These are phyloP conservation scores for Solanum corneliomulleri DNA, from an alignment of 257 asterid species.

Conservation along the genomic window DNA sequence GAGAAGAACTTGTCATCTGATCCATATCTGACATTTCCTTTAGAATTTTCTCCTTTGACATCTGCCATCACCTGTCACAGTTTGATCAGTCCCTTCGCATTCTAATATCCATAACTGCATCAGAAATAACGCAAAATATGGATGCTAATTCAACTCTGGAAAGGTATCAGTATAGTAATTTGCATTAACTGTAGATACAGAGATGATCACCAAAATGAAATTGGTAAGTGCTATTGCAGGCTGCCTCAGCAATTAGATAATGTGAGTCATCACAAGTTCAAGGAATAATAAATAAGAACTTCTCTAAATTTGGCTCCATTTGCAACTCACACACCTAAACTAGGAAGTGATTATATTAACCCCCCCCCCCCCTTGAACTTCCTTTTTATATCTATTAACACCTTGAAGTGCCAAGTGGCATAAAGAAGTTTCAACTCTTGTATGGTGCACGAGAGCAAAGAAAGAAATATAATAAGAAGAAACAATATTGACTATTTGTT, in stretches of 20 bases:
- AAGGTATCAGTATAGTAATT: not conserved
- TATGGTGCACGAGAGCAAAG: not conserved
- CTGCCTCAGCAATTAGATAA: not conserved
- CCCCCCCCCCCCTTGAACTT: not conserved
- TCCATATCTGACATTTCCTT: slow-evolving; percentile 49
- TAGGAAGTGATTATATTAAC: not conserved
- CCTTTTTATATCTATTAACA: not conserved
- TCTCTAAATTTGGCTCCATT: not conserved
- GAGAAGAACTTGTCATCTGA: slow-evolving; percentile 24
- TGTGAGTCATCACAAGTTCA: not conserved
- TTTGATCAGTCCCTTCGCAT: slow-evolving; percentile 59
- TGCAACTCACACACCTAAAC: not conserved
- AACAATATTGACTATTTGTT: not conserved
- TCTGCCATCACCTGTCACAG: slow-evolving; percentile 96
- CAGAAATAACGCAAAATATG: not conserved
- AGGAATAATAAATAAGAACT: not conserved
- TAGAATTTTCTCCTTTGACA: slow-evolving; percentile 62
- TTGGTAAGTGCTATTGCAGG: not conserved
- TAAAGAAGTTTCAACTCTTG: not conserved
- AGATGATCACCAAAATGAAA: not conserved
- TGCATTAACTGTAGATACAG: not conserved
- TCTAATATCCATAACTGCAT: slow-evolving; percentile 3
- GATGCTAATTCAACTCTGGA: not conserved
- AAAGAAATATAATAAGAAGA: not conserved
- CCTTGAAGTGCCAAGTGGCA: not conserved